Evolutionary conservation across 352 stramenopile species (phyloP).

Genomic region (Pythium oligandrum): DNA sequence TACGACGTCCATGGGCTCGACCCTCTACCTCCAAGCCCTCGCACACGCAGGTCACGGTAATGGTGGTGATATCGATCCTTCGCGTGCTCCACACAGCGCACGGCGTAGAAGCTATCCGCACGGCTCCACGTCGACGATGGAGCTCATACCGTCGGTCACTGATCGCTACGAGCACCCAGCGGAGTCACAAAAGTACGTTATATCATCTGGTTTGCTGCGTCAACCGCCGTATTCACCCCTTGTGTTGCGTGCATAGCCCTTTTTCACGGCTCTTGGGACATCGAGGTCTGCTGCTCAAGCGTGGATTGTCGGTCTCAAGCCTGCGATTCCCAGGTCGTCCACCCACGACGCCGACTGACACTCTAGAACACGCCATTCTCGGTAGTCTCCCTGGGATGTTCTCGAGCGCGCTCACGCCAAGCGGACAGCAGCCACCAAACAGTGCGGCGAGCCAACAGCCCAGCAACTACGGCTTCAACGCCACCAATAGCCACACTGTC

Average conservation of each 20-base stretch:
- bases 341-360: conserved; percentile 43
- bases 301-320: conserved; percentile 25
- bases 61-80: too few relatives aligned
- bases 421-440: too few relatives aligned
- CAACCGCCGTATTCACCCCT: too few relatives aligned
- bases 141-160: too few relatives aligned
- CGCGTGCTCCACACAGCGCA: too few relatives aligned
- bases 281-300: conserved; percentile 53
- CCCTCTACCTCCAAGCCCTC: too few relatives aligned
- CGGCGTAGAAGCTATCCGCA: too few relatives aligned
- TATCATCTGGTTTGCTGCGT: not conserved
- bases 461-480: conserved; percentile 21
- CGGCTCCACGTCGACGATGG: too few relatives aligned
- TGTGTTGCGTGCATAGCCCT: conserved; percentile 19
- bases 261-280: conserved; percentile 62
- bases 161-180: not conserved
- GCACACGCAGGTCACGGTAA: too few relatives aligned
- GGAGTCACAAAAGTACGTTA: conserved; percentile 19
- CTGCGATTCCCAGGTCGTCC: conserved; percentile 28
- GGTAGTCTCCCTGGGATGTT: conserved; percentile 25
- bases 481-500: conserved; percentile 33
- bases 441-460: too few relatives aligned
- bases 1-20: conserved; percentile 22
- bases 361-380: conserved; percentile 67
- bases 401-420: conserved; percentile 9